phyloP scores from a whole-genome alignment of 768 basidiomycete genomes.

The Suillus hirtellus region DNA sequence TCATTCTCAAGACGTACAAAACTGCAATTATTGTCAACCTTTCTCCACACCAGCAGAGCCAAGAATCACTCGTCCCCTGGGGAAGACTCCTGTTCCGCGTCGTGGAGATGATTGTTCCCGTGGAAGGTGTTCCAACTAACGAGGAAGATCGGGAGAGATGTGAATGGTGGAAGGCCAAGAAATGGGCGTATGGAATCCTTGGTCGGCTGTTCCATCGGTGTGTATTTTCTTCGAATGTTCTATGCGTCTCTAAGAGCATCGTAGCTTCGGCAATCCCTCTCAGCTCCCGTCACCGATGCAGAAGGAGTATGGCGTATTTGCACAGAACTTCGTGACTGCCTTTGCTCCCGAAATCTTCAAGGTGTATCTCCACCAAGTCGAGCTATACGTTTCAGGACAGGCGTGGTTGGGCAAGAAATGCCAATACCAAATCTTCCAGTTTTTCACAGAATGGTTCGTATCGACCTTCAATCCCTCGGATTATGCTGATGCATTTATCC shows the following conservation, averaged over 20 bases:
- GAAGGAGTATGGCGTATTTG: conserved; percentile 67
- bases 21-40: conserved; percentile 77
- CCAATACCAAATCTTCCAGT: conserved; percentile 80
- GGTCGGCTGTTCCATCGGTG: conserved; percentile 78
- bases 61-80: conserved; percentile 84
- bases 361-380: conserved; percentile 64
- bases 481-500: conserved; percentile 18
- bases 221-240: conserved; percentile 1
- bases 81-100: conserved; percentile 79
- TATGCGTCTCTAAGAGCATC: conserved; percentile 11
- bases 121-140: conserved; percentile 64
- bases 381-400: conserved; percentile 71
- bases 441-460: conserved; percentile 84
- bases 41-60: conserved; percentile 69
- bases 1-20: conserved; percentile 87
- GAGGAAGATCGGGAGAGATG: conserved; percentile 74
- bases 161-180: conserved; percentile 93
- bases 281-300: conserved; percentile 77
- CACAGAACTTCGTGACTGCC: conserved; percentile 70
- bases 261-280: conserved; percentile 82
- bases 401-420: conserved; percentile 83
- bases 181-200: conserved; percentile 82
- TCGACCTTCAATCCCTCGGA: not conserved
- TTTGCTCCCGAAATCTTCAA: conserved; percentile 90
- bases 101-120: conserved; percentile 69